Conservation (phyloP, 768 basidiomycete species). For the Hebeloma cylindrosporum region DNA sequence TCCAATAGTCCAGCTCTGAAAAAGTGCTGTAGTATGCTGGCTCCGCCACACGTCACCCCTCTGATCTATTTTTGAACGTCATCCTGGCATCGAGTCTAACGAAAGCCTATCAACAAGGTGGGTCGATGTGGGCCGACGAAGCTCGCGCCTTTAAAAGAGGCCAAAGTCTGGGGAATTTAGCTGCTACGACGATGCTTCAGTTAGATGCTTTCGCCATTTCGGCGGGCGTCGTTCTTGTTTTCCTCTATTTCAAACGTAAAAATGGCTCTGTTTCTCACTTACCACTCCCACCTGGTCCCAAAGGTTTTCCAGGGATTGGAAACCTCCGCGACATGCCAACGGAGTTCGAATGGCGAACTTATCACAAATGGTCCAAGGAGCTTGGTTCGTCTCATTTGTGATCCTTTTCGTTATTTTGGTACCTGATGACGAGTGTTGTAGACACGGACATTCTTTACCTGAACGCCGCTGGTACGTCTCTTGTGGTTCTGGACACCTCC, state of each 20-base stretch:
- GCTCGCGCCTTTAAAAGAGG: no score
- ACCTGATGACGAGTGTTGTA: slow-evolving; percentile 8
- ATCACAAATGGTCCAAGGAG: slow-evolving; percentile 22
- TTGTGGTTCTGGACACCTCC: slow-evolving; percentile 36
- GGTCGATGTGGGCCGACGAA: no score
- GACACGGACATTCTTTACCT: slow-evolving; percentile 32
- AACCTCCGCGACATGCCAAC: slow-evolving; percentile 22
- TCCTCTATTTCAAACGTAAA: not conserved
- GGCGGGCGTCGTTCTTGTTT: no score
- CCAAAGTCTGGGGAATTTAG: no score
- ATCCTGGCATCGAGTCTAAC: no score
- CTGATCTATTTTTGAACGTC: no score
- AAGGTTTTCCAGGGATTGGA: slow-evolving; percentile 22
- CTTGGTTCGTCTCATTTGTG: slow-evolving; percentile 9
- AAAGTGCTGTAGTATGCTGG: no score
- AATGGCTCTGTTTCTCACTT: slow-evolving; percentile 3
- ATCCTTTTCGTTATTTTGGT: not conserved
- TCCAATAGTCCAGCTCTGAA: no score
- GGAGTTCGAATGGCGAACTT: slow-evolving; percentile 23
- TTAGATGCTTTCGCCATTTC: no score
- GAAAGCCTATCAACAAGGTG: no score
- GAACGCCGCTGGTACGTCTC: slow-evolving; percentile 23
- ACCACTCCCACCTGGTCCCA: slow-evolving; percentile 26
- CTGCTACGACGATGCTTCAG: no score
- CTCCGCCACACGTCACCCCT: no score